Percentiles rank a stretch among this genome's conserved stretches.
Evolutionary conservation across 768 basidiomycete species (phyloP).

Genomic region (Coprinellus aureogranulatus): DNA sequence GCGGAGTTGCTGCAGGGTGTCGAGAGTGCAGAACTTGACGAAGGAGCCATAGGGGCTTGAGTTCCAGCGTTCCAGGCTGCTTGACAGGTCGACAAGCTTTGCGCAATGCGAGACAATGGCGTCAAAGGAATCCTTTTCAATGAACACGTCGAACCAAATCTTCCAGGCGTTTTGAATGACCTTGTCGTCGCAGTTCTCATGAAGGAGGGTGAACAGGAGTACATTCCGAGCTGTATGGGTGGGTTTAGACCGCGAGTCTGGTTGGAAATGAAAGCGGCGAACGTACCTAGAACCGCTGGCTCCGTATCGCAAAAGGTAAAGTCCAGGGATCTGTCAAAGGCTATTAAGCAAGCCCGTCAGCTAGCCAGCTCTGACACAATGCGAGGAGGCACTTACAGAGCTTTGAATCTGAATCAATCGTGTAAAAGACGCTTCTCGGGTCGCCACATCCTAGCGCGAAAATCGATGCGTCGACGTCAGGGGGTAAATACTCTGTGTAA

Average conservation of each 20-base stretch:
- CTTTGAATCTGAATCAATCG: constrained; percentile 31
- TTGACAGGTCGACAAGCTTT: constrained; percentile 33
- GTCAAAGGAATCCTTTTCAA: constrained; percentile 34
- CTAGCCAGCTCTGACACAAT: background rate
- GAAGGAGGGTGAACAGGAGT: constrained; percentile 42
- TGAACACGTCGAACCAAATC: constrained; percentile 48
- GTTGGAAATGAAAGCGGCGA: too few species aligned
- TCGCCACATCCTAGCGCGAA: constrained; percentile 60
- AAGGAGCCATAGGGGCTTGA: constrained; percentile 34
- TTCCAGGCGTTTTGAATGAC: constrained; percentile 32
- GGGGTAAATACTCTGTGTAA: constrained; percentile 46
- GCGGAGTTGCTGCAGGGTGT: constrained; percentile 38
- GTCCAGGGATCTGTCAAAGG: constrained; percentile 32
- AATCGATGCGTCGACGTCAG: constrained; percentile 45
- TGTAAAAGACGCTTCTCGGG: constrained; percentile 52
- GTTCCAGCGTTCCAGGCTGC: constrained; percentile 36
- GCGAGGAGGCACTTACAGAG: constrained; percentile 16
- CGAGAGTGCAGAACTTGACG: constrained; percentile 35
- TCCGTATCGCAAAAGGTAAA: constrained; percentile 54
- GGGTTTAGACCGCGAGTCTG: too few species aligned
- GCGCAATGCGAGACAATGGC: constrained; percentile 38
- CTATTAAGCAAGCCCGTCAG: background rate
- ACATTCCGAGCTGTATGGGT: constrained; percentile 45
- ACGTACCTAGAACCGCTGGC: constrained; percentile 43
- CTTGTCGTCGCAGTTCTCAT: constrained; percentile 24